These are phyloP conservation scores for Microbotryum silenes-acaulis DNA, from an alignment of 1,284 basidiomycete species.

Conservation along the genomic window DNA sequence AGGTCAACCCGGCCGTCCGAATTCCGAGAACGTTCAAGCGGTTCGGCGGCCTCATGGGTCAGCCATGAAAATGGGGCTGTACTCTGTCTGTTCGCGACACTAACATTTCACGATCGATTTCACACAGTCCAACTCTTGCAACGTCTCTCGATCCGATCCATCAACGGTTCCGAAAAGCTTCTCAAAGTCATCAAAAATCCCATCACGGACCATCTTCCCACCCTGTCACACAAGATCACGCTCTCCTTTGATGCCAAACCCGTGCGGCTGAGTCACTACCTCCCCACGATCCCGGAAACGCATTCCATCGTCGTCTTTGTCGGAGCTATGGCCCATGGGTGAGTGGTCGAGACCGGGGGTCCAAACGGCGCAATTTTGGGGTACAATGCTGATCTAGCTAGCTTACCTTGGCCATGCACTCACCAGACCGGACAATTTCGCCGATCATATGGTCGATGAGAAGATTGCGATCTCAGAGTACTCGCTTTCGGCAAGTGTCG, in stretches of 20 bases:
- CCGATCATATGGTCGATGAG: slow-evolving; percentile 90
- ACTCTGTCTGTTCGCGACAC: not conserved
- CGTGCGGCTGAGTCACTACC: slow-evolving; percentile 70
- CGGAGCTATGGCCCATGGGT: slow-evolving; percentile 91
- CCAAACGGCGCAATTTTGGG: too few species aligned
- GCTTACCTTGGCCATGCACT: slow-evolving; percentile 32
- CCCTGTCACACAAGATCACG: slow-evolving; percentile 92
- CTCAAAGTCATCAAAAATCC: slow-evolving; percentile 99
- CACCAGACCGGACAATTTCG: slow-evolving; percentile 78
- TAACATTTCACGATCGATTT: not conserved
- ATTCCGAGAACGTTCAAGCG: slow-evolving; percentile 98
- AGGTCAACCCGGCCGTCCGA: slow-evolving; percentile 94
- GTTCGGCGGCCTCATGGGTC: slow-evolving; percentile 96
- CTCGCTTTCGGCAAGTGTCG: slow-evolving; percentile 74
- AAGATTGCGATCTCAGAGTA: slow-evolving; percentile 97
- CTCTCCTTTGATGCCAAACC: slow-evolving; percentile 86
- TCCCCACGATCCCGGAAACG: slow-evolving; percentile 71
- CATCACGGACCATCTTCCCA: slow-evolving; percentile 87
- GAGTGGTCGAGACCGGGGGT: slow-evolving; percentile 19
- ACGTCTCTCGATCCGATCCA: slow-evolving; percentile 87
- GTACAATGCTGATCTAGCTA: not conserved
- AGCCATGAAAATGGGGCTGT: slow-evolving; percentile 37
- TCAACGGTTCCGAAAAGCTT: slow-evolving; percentile 93
- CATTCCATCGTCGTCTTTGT: slow-evolving; percentile 92
- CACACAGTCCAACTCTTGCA: slow-evolving; percentile 86